Evolutionary conservation across 441 rosid species (phyloP).

Genomic region (Viola pubescens): DNA sequence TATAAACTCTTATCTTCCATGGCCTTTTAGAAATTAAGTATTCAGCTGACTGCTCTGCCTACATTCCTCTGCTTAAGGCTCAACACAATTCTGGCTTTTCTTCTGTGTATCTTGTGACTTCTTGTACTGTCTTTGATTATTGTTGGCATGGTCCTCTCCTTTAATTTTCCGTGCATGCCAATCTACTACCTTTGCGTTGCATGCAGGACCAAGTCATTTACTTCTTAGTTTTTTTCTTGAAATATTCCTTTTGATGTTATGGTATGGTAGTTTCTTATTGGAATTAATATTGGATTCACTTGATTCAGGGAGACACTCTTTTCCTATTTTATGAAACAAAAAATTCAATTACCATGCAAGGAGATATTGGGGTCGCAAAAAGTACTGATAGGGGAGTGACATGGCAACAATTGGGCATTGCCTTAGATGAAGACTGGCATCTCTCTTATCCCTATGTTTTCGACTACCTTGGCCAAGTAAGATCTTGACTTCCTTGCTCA

Average conservation of each 20-base stretch:
- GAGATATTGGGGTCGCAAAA: slow-evolving; percentile 86
- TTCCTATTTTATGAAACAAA: slow-evolving; percentile 82
- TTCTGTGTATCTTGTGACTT: no score
- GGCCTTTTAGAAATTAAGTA: no score
- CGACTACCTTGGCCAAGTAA: slow-evolving; percentile 64
- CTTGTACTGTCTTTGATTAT: no score
- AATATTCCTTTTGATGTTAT: background rate
- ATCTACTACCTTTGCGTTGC: background rate
- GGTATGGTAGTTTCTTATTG: background rate
- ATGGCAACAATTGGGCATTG: slow-evolving; percentile 86
- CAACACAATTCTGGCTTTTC: no score
- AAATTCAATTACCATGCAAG: slow-evolving; percentile 75
- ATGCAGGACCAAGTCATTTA: background rate
- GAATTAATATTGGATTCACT: background rate
- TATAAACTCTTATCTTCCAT: no score
- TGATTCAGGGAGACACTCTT: slow-evolving; percentile 56
- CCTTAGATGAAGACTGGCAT: slow-evolving; percentile 94
- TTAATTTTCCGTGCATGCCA: background rate
- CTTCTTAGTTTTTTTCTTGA: slow-evolving; percentile 4
- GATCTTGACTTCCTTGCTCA: slow-evolving; percentile 7
- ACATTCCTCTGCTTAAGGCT: no score
- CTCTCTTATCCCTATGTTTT: slow-evolving; percentile 89
- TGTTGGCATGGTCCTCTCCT: no score
- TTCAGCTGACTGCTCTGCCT: no score
- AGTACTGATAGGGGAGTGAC: slow-evolving; percentile 82